phyloP scores from a whole-genome alignment of 176 grass and related monocot species.

The Aegilops speltoides region DNA sequence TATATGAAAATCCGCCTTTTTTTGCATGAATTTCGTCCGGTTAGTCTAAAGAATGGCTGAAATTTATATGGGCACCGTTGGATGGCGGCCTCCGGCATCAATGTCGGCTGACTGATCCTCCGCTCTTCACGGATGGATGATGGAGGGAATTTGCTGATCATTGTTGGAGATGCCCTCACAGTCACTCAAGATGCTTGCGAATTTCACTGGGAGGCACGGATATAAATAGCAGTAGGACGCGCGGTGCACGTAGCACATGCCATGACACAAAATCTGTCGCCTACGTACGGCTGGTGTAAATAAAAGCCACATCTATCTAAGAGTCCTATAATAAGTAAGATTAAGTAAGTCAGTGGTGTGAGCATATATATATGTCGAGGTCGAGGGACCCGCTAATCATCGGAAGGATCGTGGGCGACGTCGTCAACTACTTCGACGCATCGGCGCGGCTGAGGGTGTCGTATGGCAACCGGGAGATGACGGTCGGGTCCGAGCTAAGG shows the following conservation, averaged over 20 bases:
- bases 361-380: background rate
- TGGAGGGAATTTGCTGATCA: too few species aligned
- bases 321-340: too few species aligned
- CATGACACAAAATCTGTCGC: background rate
- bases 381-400: conserved; percentile 76
- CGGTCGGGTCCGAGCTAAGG: conserved; percentile 71
- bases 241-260: background rate
- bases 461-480: conserved; percentile 66
- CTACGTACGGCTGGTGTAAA: too few species aligned
- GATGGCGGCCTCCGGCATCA: too few species aligned
- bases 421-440: conserved; percentile 53
- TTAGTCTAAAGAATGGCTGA: too few species aligned
- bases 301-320: too few species aligned
- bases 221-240: background rate
- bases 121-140: too few species aligned
- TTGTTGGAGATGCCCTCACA: background rate
- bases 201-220: background rate
- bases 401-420: conserved; percentile 61
- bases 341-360: background rate
- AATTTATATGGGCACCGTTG: too few species aligned
- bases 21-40: too few species aligned
- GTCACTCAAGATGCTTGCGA: background rate
- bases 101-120: too few species aligned
- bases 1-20: too few species aligned
- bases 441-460: conserved; percentile 48